These are phyloP conservation scores for Epichloe uncinata DNA, from an alignment of 2,329 filamentous ascomycete species.

Conservation along the genomic window DNA sequence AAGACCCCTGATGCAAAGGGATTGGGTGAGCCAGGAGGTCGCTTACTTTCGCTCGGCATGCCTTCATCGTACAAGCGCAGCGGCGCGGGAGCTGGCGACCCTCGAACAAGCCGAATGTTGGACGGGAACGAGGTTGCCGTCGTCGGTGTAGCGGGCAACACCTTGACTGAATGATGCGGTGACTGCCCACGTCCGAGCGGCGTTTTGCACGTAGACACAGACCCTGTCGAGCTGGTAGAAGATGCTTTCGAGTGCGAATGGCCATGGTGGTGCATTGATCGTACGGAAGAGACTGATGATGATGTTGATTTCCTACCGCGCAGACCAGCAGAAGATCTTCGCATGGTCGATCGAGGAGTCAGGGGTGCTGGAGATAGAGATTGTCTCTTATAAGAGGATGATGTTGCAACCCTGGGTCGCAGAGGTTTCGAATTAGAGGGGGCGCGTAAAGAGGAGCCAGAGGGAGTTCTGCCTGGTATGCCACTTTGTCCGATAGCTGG, in stretches of 20 bases:
- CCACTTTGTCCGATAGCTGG: conserved; percentile 8
- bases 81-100: conserved; percentile 36
- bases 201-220: conserved; percentile 57
- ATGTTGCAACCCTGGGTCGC: conserved; percentile 19
- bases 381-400: conserved; percentile 50
- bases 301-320: conserved; percentile 91
- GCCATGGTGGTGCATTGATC: conserved; percentile 76
- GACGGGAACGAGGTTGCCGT: conserved; percentile 63
- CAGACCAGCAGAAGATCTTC: conserved; percentile 69
- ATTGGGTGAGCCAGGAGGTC: conserved; percentile 38
- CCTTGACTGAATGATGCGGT: conserved; percentile 84
- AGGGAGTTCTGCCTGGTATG: conserved; percentile 11
- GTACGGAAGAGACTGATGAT: conserved; percentile 84
- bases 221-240: conserved; percentile 73
- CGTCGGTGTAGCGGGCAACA: conserved; percentile 83
- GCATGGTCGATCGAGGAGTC: conserved; percentile 76
- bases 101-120: conserved; percentile 70
- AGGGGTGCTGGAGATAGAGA: conserved; percentile 78
- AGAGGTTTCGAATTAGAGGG: conserved; percentile 16
- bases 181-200: conserved; percentile 52
- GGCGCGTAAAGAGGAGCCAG: conserved; percentile 10
- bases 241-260: conserved; percentile 90
- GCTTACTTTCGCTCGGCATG: conserved; percentile 29
- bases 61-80: conserved; percentile 45
- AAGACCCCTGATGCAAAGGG: conserved; percentile 51